A percentile compares a stretch with the other conserved stretches of the same genome.
Conservation (phyloP, 768 basidiomycete genomes). For the Mrakia blollopis region DNA sequence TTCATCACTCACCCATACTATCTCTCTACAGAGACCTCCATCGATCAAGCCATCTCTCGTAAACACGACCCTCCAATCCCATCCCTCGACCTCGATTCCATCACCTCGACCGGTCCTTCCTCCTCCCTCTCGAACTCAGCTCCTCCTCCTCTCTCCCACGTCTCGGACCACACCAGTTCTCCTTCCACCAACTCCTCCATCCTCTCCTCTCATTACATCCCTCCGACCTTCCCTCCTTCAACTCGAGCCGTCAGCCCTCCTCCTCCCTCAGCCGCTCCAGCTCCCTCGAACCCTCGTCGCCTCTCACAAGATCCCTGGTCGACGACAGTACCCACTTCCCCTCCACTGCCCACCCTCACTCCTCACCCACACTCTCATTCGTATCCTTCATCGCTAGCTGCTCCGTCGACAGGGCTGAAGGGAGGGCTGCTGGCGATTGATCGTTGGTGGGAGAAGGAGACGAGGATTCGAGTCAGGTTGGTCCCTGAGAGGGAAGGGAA, state of each 20-base stretch:
- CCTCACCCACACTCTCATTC: not conserved
- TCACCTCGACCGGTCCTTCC: not conserved
- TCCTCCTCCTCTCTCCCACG: too few species aligned
- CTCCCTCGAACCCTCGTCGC: not conserved
- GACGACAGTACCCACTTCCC: not conserved
- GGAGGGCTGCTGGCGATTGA: conserved; percentile 54
- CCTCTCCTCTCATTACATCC: not conserved
- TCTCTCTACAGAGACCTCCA: conserved; percentile 2
- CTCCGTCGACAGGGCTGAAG: conserved; percentile 48
- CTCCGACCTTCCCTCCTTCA: not conserved
- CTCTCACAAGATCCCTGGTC: conserved; percentile 21
- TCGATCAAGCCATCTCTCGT: not conserved
- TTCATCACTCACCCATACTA: not conserved
- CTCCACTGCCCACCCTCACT: not conserved
- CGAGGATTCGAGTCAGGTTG: conserved; percentile 63
- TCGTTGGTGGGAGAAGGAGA: conserved; percentile 86
- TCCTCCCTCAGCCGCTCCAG: not conserved
- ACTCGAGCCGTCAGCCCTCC: not conserved
- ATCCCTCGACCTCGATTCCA: conserved; percentile 27
- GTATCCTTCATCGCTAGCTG: conserved; percentile 74
- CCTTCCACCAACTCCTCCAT: not conserved
- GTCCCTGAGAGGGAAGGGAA: conserved; percentile 72
- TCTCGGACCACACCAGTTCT: not conserved
- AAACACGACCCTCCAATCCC: conserved; percentile 17
- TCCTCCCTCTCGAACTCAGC: not conserved